These are phyloP conservation scores for Neurospora sp. DNA, from an alignment of 495 filamentous ascomycete genomes.

Conservation along the genomic window DNA sequence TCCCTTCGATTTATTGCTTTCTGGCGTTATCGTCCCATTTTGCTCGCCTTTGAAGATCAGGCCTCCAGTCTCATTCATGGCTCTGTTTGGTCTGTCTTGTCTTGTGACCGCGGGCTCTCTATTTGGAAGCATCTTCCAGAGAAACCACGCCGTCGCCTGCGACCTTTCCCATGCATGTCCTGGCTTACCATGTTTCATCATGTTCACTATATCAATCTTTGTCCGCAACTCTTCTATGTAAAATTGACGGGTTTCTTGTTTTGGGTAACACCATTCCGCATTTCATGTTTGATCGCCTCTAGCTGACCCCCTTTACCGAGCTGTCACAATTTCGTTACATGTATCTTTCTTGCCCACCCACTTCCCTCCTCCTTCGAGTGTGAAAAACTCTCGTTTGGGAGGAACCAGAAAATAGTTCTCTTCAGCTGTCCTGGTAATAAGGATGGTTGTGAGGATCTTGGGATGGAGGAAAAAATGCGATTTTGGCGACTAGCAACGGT, in stretches of 20 bases:
- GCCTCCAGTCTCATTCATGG: background rate
- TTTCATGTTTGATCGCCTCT: background rate
- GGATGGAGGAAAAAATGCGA: background rate
- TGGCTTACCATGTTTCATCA: background rate
- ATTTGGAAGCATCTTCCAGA: slow-evolving; percentile 2
- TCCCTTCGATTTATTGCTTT: slow-evolving; percentile 6
- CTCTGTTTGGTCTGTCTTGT: slow-evolving; percentile 8
- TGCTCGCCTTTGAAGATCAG: background rate
- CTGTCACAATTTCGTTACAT: background rate
- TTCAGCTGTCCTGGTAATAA: background rate
- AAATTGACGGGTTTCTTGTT: background rate
- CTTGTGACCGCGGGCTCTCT: slow-evolving; percentile 1
- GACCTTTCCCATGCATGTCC: background rate
- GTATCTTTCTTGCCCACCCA: background rate
- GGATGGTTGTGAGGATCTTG: background rate
- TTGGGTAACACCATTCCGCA: background rate
- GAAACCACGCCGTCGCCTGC: slow-evolving; percentile 4
- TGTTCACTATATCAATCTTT: background rate
- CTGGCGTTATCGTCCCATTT: slow-evolving; percentile 10
- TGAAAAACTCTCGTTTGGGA: background rate
- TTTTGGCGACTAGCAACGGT: background rate
- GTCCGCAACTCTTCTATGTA: background rate
- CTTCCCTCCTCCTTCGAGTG: background rate
- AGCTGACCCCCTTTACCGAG: background rate
- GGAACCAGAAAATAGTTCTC: background rate